Percentiles rank a stretch among this genome's conserved stretches.
Evolutionary conservation across 345 rosid genomes (phyloP).

Genomic region (Lepidium didymum): DNA sequence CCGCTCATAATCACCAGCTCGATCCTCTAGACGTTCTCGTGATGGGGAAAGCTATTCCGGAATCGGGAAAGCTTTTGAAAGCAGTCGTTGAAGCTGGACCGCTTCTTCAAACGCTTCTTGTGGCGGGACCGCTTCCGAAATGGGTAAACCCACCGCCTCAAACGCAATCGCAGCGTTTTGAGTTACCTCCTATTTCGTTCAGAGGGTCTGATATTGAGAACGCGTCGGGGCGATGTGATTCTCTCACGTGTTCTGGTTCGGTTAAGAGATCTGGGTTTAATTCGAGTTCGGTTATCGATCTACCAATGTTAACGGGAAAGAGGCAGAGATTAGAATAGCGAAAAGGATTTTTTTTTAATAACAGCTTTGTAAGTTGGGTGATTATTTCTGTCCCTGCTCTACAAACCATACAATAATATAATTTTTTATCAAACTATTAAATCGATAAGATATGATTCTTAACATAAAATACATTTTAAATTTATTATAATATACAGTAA

Average conservation of each 20-base stretch:
- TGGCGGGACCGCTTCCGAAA: slow-evolving; percentile 81
- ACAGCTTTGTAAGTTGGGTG: neutral
- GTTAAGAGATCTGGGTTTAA: slow-evolving; percentile 30
- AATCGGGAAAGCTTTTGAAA: slow-evolving; percentile 77
- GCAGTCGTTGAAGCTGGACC: slow-evolving; percentile 90
- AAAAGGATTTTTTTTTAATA: neutral
- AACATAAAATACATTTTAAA: too few relatives aligned
- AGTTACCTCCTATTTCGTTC: slow-evolving; percentile 31
- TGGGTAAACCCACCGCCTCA: slow-evolving; percentile 86
- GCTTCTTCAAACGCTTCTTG: slow-evolving; percentile 65
- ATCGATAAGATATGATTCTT: too few relatives aligned
- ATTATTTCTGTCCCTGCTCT: neutral
- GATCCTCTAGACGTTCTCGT: slow-evolving; percentile 29
- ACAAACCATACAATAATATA: neutral
- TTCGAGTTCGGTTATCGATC: slow-evolving; percentile 17
- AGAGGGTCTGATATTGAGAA: slow-evolving; percentile 8
- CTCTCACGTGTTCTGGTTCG: slow-evolving; percentile 48
- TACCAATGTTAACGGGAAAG: slow-evolving; percentile 35
- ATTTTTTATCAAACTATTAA: too few relatives aligned
- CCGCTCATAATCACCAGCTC: neutral
- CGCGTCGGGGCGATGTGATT: slow-evolving; percentile 1
- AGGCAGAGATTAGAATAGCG: slow-evolving; percentile 48
- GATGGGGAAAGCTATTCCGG: slow-evolving; percentile 60
- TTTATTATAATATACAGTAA: too few relatives aligned
- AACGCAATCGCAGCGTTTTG: slow-evolving; percentile 25